Conservation (phyloP, 495 filamentous ascomycete genomes). For the Xylaria cubensis region DNA sequence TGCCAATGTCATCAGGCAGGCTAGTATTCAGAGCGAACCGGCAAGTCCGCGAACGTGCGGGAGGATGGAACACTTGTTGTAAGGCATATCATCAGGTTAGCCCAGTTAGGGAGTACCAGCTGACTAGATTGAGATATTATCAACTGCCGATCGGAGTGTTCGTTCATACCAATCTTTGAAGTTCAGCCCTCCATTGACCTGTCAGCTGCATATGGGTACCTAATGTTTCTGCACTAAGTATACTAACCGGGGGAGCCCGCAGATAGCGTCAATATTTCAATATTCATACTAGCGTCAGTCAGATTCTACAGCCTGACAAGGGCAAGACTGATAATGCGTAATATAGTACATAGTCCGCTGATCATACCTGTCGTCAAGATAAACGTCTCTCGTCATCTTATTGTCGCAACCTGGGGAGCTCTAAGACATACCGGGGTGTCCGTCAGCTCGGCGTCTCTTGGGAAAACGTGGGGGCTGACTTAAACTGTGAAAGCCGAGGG, state of each 20-base stretch:
- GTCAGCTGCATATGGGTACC: slow-evolving; percentile 3
- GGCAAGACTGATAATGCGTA: neutral
- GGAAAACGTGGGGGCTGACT: slow-evolving; percentile 9
- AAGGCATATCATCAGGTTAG: neutral
- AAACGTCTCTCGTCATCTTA: neutral
- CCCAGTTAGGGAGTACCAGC: neutral
- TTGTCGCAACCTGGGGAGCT: neutral
- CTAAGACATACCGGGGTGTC: neutral
- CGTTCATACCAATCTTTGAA: neutral
- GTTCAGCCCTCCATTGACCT: slow-evolving; percentile 5
- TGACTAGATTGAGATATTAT: neutral
- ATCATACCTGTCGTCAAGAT: neutral
- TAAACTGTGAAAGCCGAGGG: neutral
- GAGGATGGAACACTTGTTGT: neutral
- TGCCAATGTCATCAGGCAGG: neutral
- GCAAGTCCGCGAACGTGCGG: neutral
- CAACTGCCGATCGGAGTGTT: neutral
- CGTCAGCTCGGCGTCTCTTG: neutral
- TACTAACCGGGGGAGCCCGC: neutral
- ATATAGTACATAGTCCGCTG: neutral
- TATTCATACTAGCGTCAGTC: neutral
- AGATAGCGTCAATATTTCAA: slow-evolving; percentile 12
- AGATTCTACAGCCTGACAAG: slow-evolving; percentile 11
- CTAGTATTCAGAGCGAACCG: neutral
- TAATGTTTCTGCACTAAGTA: neutral